phyloP scores from a whole-genome alignment of 23 red algal species.

The Gracilaria caudata region DNA sequence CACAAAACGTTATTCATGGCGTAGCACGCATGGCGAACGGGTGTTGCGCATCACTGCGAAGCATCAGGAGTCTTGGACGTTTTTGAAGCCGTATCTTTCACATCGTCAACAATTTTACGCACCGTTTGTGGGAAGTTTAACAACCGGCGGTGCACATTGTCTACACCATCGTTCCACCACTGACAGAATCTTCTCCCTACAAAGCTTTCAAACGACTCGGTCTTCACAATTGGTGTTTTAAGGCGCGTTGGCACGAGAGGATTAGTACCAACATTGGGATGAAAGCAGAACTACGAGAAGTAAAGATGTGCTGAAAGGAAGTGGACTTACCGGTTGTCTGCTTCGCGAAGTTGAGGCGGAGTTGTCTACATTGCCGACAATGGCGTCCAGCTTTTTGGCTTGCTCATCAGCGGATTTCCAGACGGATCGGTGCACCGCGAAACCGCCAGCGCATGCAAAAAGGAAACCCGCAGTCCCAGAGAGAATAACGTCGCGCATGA shows the following conservation, averaged over 20 bases:
- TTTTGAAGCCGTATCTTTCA: constrained; percentile 10
- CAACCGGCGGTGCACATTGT: constrained; percentile 63
- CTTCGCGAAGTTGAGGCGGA: not conserved
- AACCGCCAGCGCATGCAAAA: constrained; percentile 40
- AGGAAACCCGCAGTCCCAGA: constrained; percentile 59
- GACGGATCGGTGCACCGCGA: constrained; percentile 44
- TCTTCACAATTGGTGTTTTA: constrained; percentile 10
- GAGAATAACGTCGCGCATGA: constrained; percentile 68
- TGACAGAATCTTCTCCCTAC: constrained; percentile 44
- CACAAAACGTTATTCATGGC: not conserved
- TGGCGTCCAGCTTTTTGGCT: constrained; percentile 43
- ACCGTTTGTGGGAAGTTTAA: constrained; percentile 60
- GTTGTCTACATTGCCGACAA: constrained; percentile 30
- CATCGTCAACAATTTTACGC: constrained; percentile 45
- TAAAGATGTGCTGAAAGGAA: not conserved
- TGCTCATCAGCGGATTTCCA: constrained; percentile 71
- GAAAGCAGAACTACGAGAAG: not conserved
- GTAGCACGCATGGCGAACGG: not conserved
- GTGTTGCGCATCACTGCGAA: not conserved
- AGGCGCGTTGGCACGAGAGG: not conserved
- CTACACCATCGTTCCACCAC: constrained; percentile 70
- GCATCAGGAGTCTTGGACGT: constrained; percentile 32
- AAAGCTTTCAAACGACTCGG: constrained; percentile 66
- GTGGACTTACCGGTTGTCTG: constrained; percentile 46
- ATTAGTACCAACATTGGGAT: not conserved